phyloP scores from a whole-genome alignment of 73 alveolate genomes.

The Tetrahymena elliotti region DNA sequence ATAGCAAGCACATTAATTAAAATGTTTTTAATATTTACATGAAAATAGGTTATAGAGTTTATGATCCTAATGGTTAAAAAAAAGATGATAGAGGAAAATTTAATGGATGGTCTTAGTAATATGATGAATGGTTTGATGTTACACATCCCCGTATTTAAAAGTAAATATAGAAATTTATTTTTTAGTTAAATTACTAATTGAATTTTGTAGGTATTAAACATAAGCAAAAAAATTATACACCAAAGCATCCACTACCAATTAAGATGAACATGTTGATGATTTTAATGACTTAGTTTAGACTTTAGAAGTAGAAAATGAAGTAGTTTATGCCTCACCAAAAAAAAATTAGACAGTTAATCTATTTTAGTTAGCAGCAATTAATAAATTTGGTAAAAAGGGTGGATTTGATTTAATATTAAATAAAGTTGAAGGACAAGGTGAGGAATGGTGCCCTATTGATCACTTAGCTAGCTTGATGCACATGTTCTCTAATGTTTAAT shows the following conservation, averaged over 20 bases:
- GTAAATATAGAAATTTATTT: neutral
- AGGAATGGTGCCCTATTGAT: constrained; percentile 43
- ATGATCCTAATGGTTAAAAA: constrained; percentile 56
- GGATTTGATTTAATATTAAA: constrained; percentile 53
- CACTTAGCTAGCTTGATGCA: constrained; percentile 48
- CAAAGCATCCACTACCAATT: neutral
- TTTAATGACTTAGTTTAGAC: constrained; percentile 47
- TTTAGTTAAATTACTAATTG: neutral
- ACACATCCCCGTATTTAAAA: constrained; percentile 57
- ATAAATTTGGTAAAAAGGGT: constrained; percentile 54
- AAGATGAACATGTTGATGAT: constrained; percentile 55
- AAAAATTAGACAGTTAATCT: constrained; percentile 45
- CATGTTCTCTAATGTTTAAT: constrained; percentile 39
- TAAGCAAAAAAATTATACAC: constrained; percentile 20
- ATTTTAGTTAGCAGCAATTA: constrained; percentile 46
- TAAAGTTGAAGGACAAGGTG: constrained; percentile 29
- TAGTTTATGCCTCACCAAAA: constrained; percentile 54
- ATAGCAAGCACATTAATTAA: neutral
- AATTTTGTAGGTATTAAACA: neutral
- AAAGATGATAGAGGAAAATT: constrained; percentile 53
- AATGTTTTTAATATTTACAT: constrained; percentile 4
- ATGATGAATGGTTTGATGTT: constrained; percentile 76
- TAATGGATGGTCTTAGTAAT: constrained; percentile 75
- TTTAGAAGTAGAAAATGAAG: constrained; percentile 25
- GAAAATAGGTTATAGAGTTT: constrained; percentile 68